Conservation (phyloP, 305 asterid genomes). For the Fraxinus sp. region DNA sequence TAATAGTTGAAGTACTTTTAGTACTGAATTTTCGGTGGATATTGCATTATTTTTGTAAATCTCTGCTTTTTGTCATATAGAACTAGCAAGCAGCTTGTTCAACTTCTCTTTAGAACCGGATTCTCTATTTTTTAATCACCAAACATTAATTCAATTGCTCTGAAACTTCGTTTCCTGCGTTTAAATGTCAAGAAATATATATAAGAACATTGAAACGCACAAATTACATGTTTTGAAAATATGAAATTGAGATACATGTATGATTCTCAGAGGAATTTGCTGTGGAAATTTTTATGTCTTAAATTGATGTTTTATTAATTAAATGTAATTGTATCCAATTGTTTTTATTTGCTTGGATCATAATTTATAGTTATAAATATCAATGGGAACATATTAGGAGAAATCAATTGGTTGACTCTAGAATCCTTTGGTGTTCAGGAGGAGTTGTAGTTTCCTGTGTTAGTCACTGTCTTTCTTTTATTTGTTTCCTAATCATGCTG, state of each 20-base stretch:
- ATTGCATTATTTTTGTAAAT: background rate
- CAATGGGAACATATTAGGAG: background rate
- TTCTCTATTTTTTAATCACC: background rate
- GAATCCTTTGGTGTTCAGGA: constrained; percentile 9
- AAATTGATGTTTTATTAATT: constrained; percentile 4
- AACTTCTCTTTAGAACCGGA: background rate
- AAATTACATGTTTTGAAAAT: background rate
- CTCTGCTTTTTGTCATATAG: constrained; percentile 1
- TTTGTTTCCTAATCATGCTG: constrained; percentile 8
- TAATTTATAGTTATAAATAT: background rate
- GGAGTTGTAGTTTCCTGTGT: constrained; percentile 1
- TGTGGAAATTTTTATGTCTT: background rate
- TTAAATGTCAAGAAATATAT: constrained; percentile 11
- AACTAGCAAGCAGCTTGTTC: background rate
- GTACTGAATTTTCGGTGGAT: background rate
- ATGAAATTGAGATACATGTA: too few relatives aligned
- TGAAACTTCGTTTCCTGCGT: constrained; percentile 1
- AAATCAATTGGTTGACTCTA: background rate
- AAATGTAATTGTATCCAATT: background rate
- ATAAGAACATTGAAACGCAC: background rate
- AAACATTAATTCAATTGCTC: background rate
- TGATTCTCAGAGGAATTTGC: background rate
- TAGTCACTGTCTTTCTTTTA: constrained; percentile 2
- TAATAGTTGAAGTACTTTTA: background rate
- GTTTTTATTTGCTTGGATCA: constrained; percentile 14